Conservation (phyloP, 2,329 filamentous ascomycete species). For the Apiospora hydei region DNA sequence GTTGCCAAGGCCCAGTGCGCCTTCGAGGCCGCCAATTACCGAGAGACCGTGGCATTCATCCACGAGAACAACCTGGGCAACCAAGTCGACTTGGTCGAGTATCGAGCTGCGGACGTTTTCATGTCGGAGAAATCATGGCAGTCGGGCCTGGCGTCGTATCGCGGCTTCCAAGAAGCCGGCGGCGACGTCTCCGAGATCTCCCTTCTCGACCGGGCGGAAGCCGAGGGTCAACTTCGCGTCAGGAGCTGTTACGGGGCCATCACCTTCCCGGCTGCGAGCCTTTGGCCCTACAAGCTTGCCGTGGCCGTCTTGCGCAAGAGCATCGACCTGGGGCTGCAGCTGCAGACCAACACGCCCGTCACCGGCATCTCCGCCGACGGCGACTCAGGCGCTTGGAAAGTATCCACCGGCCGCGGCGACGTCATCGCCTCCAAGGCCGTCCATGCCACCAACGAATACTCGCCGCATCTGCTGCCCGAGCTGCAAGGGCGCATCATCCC, state of each 20-base stretch:
- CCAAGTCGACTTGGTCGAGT: no score
- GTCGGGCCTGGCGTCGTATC: constrained; percentile 63
- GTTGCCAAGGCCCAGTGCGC: constrained; percentile 17
- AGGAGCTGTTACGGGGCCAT: constrained; percentile 63
- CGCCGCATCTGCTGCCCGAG: constrained; percentile 73
- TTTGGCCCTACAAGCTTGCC: constrained; percentile 89
- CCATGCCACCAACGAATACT: constrained; percentile 85
- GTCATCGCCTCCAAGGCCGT: constrained; percentile 71
- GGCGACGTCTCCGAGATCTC: constrained; percentile 30
- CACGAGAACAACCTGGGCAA: constrained; percentile 9
- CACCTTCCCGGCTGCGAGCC: constrained; percentile 69
- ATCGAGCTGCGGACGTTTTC: constrained; percentile 56
- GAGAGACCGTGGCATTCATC: not conserved
- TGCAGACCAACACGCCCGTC: constrained; percentile 78
- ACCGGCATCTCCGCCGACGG: constrained; percentile 48
- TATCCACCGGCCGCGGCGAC: constrained; percentile 59
- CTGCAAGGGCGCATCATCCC: constrained; percentile 79
- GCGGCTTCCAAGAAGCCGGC: constrained; percentile 48
- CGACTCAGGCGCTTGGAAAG: constrained; percentile 29
- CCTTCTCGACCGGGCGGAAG: constrained; percentile 35
- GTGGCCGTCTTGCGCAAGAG: constrained; percentile 39
- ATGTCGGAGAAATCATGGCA: constrained; percentile 54
- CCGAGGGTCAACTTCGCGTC: constrained; percentile 58
- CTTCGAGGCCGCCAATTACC: constrained; percentile 24
- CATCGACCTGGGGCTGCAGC: constrained; percentile 64